Conservation (phyloP, 352 stramenopile genomes). For the Lagenidium giganteum region DNA sequence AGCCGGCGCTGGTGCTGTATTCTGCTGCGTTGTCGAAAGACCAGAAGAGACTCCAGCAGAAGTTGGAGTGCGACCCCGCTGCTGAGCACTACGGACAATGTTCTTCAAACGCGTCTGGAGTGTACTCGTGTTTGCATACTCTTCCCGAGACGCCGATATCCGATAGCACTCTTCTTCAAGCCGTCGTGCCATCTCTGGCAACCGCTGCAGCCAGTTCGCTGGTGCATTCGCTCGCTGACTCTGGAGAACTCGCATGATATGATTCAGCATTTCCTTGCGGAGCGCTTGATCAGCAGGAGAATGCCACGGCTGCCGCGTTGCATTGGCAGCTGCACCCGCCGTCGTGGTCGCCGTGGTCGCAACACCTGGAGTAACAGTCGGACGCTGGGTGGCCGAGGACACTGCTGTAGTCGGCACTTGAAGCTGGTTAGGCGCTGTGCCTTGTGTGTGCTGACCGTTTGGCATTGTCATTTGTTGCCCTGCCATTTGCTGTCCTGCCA, state of each 20-base stretch:
- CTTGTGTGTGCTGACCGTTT: conserved; percentile 1
- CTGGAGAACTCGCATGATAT: conserved; percentile 94
- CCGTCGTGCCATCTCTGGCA: conserved; percentile 97
- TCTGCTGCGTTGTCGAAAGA: conserved; percentile 12
- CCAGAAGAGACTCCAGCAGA: not conserved
- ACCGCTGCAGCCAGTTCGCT: conserved; percentile 95
- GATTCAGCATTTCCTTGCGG: conserved; percentile 80
- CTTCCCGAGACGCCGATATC: conserved; percentile 81
- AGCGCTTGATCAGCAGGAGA: conserved; percentile 67
- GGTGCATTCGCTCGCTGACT: conserved; percentile 94
- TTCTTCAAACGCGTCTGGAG: conserved; percentile 94
- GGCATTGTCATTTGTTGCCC: conserved; percentile 27
- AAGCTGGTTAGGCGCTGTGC: conserved; percentile 4
- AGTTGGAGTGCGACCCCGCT: conserved; percentile 26
- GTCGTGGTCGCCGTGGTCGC: conserved; percentile 1
- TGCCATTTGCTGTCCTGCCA: conserved; percentile 21
- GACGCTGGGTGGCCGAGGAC: too few relatives aligned
- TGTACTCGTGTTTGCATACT: conserved; percentile 95
- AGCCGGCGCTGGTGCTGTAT: conserved; percentile 11
- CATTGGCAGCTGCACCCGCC: not conserved
- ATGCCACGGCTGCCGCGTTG: conserved; percentile 52
- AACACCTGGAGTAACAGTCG: too few relatives aligned
- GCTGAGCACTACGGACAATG: conserved; percentile 84
- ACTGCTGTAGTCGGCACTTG: conserved; percentile 2
- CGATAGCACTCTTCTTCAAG: conserved; percentile 97